These are phyloP conservation scores for Sphaerosporella brunnea DNA, from an alignment of 495 filamentous ascomycete genomes.

Conservation along the genomic window DNA sequence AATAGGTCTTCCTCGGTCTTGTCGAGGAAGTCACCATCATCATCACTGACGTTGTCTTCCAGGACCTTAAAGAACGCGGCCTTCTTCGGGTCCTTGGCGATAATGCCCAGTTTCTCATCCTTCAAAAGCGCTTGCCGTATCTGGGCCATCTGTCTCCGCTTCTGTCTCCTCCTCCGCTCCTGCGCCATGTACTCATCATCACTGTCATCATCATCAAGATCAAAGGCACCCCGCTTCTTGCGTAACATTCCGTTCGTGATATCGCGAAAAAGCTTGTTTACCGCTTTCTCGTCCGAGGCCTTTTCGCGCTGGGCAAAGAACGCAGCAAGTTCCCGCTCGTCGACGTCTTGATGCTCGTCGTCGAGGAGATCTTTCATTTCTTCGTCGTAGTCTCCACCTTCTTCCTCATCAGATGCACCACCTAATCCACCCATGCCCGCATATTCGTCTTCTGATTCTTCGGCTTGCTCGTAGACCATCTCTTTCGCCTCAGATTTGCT, in stretches of 20 bases:
- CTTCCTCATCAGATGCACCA: constrained; percentile 72
- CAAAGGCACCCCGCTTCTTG: constrained; percentile 54
- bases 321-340: constrained; percentile 66
- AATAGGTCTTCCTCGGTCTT: constrained; percentile 35
- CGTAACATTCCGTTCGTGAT: constrained; percentile 73
- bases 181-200: constrained; percentile 40
- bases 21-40: constrained; percentile 58
- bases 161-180: constrained; percentile 56
- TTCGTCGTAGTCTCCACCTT: constrained; percentile 45
- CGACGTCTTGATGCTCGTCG: constrained; percentile 50
- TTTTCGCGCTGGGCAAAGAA: constrained; percentile 63
- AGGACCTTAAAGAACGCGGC: constrained; percentile 76
- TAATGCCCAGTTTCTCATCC: constrained; percentile 79
- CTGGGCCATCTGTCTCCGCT: constrained; percentile 72
- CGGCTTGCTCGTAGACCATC: constrained; percentile 81
- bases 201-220: constrained; percentile 63
- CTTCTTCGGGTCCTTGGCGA: constrained; percentile 80
- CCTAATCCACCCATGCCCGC: constrained; percentile 84
- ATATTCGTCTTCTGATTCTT: constrained; percentile 97
- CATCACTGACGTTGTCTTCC: constrained; percentile 64
- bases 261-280: constrained; percentile 79
- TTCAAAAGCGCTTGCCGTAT: constrained; percentile 77
- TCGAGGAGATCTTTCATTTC: constrained; percentile 77
- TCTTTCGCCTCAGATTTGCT: constrained; percentile 73
- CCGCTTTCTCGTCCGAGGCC: constrained; percentile 57